Evolutionary conservation across 305 asterid genomes (phyloP), one percentile per base, ranked within the genome.

Genomic region (Striga hermonthica): DNA sequence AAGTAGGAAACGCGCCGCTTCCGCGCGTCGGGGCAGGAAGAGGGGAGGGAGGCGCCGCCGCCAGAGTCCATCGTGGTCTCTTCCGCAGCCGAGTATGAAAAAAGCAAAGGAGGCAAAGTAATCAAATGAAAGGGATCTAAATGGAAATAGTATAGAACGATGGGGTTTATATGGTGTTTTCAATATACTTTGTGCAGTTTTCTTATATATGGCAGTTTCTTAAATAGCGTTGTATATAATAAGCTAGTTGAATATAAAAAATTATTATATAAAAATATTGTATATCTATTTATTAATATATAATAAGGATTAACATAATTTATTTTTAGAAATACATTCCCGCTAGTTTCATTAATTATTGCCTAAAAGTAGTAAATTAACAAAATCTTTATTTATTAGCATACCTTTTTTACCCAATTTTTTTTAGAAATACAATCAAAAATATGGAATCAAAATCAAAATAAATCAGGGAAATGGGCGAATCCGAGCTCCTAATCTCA

Each of bases 1-100:
- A 72, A 66, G 35, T 72, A 72, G 10, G 52, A 48, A 31, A 72
- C 72, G 40, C 43, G 49, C 22, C 72, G 67, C 59, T 72, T 66
- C 35, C 37, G 40, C 3, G 58, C 76, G 58, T 72, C 76, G 7
- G 72, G 41, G 6, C 72, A 22, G 58, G 58, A 53, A 5, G 58
- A 53, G 37, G 58, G 58, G 13, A 53, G 58, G n/a, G 58, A 53
- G 13, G 58, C 38, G 38, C 58, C 58, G 36, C 11, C 58, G 38
- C 59, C 38, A 38, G n/a, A 28, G 7, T 54, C 59, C 59, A 54
- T 54, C 1, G 16, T n/a, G 4, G 11, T 52, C 36, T 15, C 4
- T 52, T 52, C 28, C 36, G 7, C 37, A 37, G 12, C 58, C 3
- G 39, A 53, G 59, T 16, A 28, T 3, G 1, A 9, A 7, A 39